Evolutionary conservation across 148 eudicot genomes (phyloP).

Genomic region (Vaccinium darrowii): DNA sequence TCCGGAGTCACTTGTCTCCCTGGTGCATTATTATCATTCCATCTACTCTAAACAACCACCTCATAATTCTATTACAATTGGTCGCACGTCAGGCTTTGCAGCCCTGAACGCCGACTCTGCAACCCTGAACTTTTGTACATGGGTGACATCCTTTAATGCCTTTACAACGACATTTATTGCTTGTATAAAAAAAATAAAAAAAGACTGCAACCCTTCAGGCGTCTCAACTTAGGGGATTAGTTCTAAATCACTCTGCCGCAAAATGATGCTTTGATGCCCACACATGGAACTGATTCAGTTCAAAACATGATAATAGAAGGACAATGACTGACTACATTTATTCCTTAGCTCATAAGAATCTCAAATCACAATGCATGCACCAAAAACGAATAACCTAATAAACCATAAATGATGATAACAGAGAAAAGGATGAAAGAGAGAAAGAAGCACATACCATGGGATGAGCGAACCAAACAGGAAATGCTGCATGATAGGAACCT

Average conservation of each 20-base stretch:
- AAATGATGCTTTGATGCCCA: background rate
- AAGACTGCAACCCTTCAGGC: background rate
- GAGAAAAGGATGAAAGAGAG: background rate
- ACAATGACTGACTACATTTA: background rate
- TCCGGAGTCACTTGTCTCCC: background rate
- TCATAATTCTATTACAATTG: background rate
- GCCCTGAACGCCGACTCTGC: background rate
- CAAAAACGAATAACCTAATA: background rate
- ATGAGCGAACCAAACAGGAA: conserved; percentile 87
- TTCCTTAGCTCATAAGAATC: background rate
- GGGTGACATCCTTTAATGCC: background rate
- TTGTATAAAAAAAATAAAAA: background rate
- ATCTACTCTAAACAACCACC: background rate
- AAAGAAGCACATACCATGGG: conserved; percentile 57
- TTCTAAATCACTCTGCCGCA: background rate
- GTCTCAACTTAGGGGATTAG: background rate
- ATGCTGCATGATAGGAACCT: conserved; percentile 94
- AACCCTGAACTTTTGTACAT: background rate
- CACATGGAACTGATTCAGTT: background rate
- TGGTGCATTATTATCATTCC: background rate
- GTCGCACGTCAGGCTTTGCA: background rate
- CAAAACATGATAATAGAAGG: background rate
- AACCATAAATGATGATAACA: background rate
- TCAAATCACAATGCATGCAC: background rate
- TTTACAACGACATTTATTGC: background rate